Evolutionary conservation across 192 early-diverging fungal species (phyloP), one percentile per base, ranked within the genome.

Genomic region (Coemansia sp.): DNA sequence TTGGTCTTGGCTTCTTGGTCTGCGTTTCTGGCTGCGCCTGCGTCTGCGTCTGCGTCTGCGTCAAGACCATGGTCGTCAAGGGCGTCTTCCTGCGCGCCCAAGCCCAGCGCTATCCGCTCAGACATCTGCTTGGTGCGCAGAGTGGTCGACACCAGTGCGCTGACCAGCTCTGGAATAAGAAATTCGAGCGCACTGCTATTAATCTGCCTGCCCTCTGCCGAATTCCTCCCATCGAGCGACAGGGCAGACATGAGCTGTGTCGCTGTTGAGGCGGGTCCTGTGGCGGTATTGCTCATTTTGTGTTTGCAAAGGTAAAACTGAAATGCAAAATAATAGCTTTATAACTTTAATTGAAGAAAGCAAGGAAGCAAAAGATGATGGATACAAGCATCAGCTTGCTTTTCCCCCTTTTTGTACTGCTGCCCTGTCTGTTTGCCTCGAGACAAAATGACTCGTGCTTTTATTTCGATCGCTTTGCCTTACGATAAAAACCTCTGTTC

Each of bases 161-260:
- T 62, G 4, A 81, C 78, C 39, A 75, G 72, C 50, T 81, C 78
- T 3, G 69, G 65, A 3, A 81, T 47, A 23, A 81, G 59, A n/a
- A 74, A 64, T 35, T 81, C 78, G 32, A 81, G 69, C 10, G 63
- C 67, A n/a, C 62, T 62, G 23, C 51, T 60, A 50, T 69, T 78
- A 36, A 73, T 60, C 30, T 78, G 76, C 24, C 71, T 67, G 61
- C 61, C 39, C 6, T 78, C 76, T 18, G 28, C 27, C 19, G 63
- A 20, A 35, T 51, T 61, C 29, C 61, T 66, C 46, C 71, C 71
- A 34, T 70, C 71, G n/a, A 78, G 53, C 20, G 76, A 66, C 30
- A 78, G 58, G 4, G 67, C 71, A 4, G 76, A 62, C 71, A 78
- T 23, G 13, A 67, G 65, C 50, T 58, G 58, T 9, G 66, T 49